Percentiles rank a stretch among this genome's conserved stretches.
Evolutionary conservation across 129 eudicot genomes (phyloP).

Genomic region (Centaurea solstitialis): DNA sequence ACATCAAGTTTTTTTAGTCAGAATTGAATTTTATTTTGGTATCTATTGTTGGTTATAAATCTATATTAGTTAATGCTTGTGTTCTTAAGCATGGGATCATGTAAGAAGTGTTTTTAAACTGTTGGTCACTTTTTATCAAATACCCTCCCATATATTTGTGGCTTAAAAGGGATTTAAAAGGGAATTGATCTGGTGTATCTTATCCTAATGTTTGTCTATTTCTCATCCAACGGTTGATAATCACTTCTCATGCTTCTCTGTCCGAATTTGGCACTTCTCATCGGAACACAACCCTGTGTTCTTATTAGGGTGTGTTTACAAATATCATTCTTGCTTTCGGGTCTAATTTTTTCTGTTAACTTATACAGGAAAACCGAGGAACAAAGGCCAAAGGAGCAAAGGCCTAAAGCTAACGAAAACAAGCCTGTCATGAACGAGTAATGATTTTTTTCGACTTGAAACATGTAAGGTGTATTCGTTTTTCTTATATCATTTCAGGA

Average conservation of each 20-base stretch:
- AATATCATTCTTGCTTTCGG: not conserved
- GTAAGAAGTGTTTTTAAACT: too few relatives aligned
- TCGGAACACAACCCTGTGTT: not conserved
- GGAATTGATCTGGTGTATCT: too few relatives aligned
- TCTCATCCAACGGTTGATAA: too few relatives aligned
- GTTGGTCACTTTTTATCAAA: too few relatives aligned
- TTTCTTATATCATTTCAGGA: not conserved
- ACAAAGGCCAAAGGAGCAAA: conserved; percentile 86
- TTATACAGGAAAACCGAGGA: conserved; percentile 61
- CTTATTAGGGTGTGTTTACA: not conserved
- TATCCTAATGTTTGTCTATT: too few relatives aligned
- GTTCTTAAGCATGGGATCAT: not conserved
- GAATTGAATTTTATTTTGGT: not conserved
- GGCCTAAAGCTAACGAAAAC: conserved; percentile 84
- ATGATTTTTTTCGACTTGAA: not conserved
- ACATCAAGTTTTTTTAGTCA: not conserved
- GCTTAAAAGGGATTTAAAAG: too few relatives aligned
- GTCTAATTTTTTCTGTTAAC: not conserved
- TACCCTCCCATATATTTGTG: too few relatives aligned
- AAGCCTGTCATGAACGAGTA: conserved; percentile 90
- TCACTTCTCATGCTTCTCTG: too few relatives aligned
- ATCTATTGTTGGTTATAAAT: not conserved
- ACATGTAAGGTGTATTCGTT: conserved; percentile 14
- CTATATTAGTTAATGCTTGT: not conserved
- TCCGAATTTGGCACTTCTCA: too few relatives aligned